These are phyloP conservation scores for Trichophyton verrucosum DNA, from an alignment of 2,329 filamentous ascomycete species.

Conservation along the genomic window DNA sequence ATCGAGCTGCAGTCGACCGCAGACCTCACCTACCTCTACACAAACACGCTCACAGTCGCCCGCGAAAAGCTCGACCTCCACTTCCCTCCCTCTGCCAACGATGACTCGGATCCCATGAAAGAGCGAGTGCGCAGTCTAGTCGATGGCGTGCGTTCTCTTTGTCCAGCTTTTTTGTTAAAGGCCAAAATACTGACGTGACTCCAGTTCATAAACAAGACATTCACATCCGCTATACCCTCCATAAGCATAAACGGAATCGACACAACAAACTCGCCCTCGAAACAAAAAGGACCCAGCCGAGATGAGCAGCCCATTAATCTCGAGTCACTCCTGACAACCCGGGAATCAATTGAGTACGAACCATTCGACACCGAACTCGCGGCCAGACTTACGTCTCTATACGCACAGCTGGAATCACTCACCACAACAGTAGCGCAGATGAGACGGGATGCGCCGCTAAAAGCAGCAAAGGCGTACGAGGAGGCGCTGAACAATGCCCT, in stretches of 20 bases:
- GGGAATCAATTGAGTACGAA: constrained; percentile 37
- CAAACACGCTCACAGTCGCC: constrained; percentile 33
- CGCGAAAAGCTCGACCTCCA: constrained; percentile 38
- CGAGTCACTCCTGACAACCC: constrained; percentile 24
- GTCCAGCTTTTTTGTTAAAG: too few relatives aligned
- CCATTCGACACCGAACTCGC: constrained; percentile 34
- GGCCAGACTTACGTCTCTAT: constrained; percentile 32
- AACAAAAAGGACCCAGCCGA: background rate
- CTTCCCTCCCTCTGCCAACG: constrained; percentile 34
- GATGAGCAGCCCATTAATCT: constrained; percentile 17
- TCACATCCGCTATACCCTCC: constrained; percentile 32
- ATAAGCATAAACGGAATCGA: constrained; percentile 39
- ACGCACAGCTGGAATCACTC: constrained; percentile 36
- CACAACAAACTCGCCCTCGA: constrained; percentile 11
- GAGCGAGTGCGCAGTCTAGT: constrained; percentile 31
- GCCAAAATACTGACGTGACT: too few relatives aligned
- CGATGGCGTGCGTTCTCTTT: constrained; percentile 23
- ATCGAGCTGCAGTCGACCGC: constrained; percentile 40
- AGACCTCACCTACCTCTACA: constrained; percentile 38
- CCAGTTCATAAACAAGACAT: constrained; percentile 35
- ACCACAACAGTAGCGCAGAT: constrained; percentile 37
- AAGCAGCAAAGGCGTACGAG: constrained; percentile 30
- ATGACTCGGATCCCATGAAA: constrained; percentile 32
- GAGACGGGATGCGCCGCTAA: constrained; percentile 32
- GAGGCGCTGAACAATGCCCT: constrained; percentile 25